Conservation (phyloP, 1,284 basidiomycete genomes). For the Marasmius fiardii region DNA sequence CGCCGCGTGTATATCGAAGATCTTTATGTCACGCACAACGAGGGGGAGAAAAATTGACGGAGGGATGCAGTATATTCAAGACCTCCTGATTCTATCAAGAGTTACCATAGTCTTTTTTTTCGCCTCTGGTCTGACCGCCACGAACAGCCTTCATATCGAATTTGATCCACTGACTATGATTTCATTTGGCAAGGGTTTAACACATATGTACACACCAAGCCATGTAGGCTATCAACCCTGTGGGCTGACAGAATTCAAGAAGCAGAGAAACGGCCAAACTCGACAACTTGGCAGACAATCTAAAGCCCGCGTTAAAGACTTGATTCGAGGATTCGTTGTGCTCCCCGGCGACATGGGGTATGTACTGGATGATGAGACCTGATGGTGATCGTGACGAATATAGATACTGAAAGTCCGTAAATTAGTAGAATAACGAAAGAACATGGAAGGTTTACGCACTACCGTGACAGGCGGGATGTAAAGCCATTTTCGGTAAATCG, state of each 20-base stretch:
- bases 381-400: constrained; percentile 15
- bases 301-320: constrained; percentile 5
- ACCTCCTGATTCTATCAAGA: constrained; percentile 21
- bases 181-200: neutral
- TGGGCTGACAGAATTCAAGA: constrained; percentile 19
- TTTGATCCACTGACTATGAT: constrained; percentile 2
- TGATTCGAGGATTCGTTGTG: neutral
- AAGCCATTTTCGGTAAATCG: constrained; percentile 14
- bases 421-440: neutral
- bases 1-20: no score
- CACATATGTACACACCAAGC: constrained; percentile 12
- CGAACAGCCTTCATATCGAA: neutral
- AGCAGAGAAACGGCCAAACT: constrained; percentile 14
- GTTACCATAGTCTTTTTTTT: constrained; percentile 14
- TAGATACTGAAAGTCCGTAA: constrained; percentile 12
- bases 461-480: constrained; percentile 12
- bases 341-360: constrained; percentile 6
- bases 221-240: constrained; percentile 17
- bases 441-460: constrained; percentile 5
- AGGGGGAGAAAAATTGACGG: neutral
- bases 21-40: no score
- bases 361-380: constrained; percentile 12
- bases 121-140: constrained; percentile 5
- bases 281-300: constrained; percentile 15
- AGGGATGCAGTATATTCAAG: constrained; percentile 21